Base-by-base conservation (phyloP, 2,329 filamentous ascomycete genomes). In the Emergomyces pasteurianus region DNA sequence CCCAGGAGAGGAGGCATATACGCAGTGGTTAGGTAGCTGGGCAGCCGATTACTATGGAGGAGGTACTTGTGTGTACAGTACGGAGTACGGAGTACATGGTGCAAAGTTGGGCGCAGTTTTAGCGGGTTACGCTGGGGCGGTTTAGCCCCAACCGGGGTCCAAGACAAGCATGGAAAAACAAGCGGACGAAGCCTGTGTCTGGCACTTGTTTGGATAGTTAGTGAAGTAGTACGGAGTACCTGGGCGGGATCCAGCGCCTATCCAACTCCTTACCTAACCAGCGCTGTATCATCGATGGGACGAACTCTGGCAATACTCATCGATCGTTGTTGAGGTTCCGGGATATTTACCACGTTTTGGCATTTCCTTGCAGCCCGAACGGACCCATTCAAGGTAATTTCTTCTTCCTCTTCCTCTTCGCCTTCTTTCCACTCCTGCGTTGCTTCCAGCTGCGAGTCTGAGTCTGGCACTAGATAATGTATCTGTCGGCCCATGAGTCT, bases 1-100 rank as follows among this genome's bases (percentile, higher is more conserved):
- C 58, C n/a, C n/a, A n/a, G n/a, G 47, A 46, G 21, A 42, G 59
- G 57, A 61, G 47, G 42, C 31, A n/a, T n/a, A n/a, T n/a, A n/a
- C n/a, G n/a, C n/a, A n/a, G n/a, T n/a, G n/a, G 60, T 34, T 26
- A 28, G 31, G 53, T 49, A 26, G 14, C 40, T 18, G 42, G 7
- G 26, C 54, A 58, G 18, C 49, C 1, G 28, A 52, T 52, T 31
- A 31, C 49, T 31, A 28, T 52, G 49, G 49, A 12, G 26, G 49
- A 52, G 49, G 28, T 34, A 52, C 49, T 31, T 52, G 26, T 18
- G n/a, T n/a, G n/a, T n/a, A n/a, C n/a, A n/a, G n/a, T n/a, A n/a
- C n/a, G n/a, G n/a, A n/a, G n/a, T n/a, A n/a, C n/a, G n/a, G 5
- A 14, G 49, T 34, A 52, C 49, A 8, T 52, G 18, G 4, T 9